Evolutionary conservation across 352 stramenopile genomes (phyloP), one percentile per base, ranked within the genome.

Genomic region (Sclerospora graminicola): DNA sequence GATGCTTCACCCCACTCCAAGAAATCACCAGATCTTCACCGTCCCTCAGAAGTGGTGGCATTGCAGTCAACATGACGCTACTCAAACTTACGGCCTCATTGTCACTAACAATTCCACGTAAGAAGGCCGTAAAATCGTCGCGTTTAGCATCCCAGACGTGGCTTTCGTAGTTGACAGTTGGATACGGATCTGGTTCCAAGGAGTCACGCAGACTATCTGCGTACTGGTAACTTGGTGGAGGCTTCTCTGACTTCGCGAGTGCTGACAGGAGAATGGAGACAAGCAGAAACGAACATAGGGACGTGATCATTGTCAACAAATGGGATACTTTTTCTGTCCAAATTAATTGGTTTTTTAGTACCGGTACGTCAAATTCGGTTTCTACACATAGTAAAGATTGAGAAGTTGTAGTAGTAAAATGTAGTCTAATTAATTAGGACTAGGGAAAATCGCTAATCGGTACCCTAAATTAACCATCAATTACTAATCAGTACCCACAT

Each of bases 21-120:
- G 57, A 69, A 19, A 91, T 57, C 19, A 91, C 72, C 27, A 91
- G 59, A 41, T 91, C 79, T 41, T 80, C 69, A 3, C 76, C 79
- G 35, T 86, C 65, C 11, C 54, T 57, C 14, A 90, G 21, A n/a
- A 64, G 48, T 14, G 63, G 24, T 3, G 76, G 74, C 11, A 43
- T 70, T 4, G 72, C 72, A 30, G 46, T 69, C 21, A 87, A 28
- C 30, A 26, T 40, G 4, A 57, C 49, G 15, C 26, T 16, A 10
- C 24, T 43, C 13, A 48, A 7, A 5, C 51, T 21, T 15, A 36
- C 8, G 0, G 10, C 32, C 11, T 24, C 27, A 19, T 57, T 36
- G 6, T 50, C 30, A 5, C 42, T 41, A 8, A 15, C 16, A 4
- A 41, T 7, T 8, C 15, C 42, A 14, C 7, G 27, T 11, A 51